Base-by-base conservation (phyloP, 305 asterid species). In the Nicotiana rustica region DNA sequence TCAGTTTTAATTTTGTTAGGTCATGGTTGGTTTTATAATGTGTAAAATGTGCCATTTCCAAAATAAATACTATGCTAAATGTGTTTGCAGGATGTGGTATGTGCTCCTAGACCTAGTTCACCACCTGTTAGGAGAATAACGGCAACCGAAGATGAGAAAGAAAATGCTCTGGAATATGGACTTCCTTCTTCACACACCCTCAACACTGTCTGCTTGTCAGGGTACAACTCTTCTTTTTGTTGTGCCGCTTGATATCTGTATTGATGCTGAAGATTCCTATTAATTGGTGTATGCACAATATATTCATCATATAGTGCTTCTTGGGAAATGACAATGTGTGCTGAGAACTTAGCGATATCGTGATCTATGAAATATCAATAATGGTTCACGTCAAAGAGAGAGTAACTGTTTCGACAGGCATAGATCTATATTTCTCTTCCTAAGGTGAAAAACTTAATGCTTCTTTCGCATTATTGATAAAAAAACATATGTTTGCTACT, bases 111-210 rank as follows among this genome's bases (percentile, higher is more conserved):
- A 84, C 98, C 99, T 2, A 89, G 83, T 81, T 91, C 90, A 47
- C 95, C 98, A 13, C 93, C 92, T 78, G 93, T 96, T 80, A 89
- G 95, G 88, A 90, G 98, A 91, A 81, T 95, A 80, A 95, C 97
- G 0, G 93, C 97, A 69, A 93, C 98, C 25, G 83, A 90, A 86
- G 99, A 96, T 68, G 98, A 96, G 90, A 90, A 90, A 86, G 98
- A 93, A 64, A 95, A 96, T 87, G 98, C 98, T 25, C 85, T 95
- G 93, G 98, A 95, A 92, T 95, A 95, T 76, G 98, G 99, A 83
- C 87, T 96, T 36, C 98, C 99, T 84, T 96, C 99, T 70, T 96
- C 99, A 0, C 98, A 96, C 89, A 96, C 98, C 80, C 98, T 95
- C 79, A 96, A 96, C 86, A 96, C 99, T 62, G 90, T 95, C 70